Evolutionary conservation across 441 rosid genomes (phyloP).

Genomic region (Metrosideros polymorpha): DNA sequence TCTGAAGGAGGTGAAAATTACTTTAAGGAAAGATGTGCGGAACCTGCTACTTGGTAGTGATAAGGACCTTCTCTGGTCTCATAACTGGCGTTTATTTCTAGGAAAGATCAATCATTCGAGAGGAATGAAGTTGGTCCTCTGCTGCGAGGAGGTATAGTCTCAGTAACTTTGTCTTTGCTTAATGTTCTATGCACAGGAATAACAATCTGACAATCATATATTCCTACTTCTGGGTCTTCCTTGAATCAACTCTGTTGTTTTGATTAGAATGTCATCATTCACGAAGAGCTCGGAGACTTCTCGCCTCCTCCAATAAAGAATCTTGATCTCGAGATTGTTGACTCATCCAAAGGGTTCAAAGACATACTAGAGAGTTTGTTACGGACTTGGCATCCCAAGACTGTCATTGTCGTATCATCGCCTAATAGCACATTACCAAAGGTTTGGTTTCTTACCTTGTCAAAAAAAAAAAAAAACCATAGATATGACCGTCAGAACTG

Average conservation of each 20-base stretch:
- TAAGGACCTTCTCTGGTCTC: neutral
- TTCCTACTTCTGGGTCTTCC: neutral
- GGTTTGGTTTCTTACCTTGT: constrained; percentile 7
- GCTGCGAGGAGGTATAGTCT: constrained; percentile 7
- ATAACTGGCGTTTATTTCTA: constrained; percentile 12
- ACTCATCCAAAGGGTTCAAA: constrained; percentile 10
- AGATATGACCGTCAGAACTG: neutral
- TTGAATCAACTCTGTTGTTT: neutral
- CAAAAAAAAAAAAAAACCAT: too few relatives aligned
- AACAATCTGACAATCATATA: neutral
- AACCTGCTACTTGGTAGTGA: neutral
- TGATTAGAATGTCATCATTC: constrained; percentile 17
- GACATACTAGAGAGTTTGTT: constrained; percentile 14
- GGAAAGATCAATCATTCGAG: constrained; percentile 10
- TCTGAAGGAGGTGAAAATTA: constrained; percentile 24
- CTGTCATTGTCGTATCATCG: constrained; percentile 12
- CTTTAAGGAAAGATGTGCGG: neutral
- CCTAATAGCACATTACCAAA: constrained; percentile 6
- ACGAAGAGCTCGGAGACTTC: constrained; percentile 10
- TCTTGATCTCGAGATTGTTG: constrained; percentile 20
- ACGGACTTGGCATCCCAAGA: constrained; percentile 15
- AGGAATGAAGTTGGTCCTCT: constrained; percentile 17
- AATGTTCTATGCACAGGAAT: neutral
- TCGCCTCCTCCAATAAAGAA: constrained; percentile 6
- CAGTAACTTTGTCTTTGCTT: neutral